Base-by-base conservation (phyloP, 805 yeast genomes). In the Lipomyces orientalis region DNA sequence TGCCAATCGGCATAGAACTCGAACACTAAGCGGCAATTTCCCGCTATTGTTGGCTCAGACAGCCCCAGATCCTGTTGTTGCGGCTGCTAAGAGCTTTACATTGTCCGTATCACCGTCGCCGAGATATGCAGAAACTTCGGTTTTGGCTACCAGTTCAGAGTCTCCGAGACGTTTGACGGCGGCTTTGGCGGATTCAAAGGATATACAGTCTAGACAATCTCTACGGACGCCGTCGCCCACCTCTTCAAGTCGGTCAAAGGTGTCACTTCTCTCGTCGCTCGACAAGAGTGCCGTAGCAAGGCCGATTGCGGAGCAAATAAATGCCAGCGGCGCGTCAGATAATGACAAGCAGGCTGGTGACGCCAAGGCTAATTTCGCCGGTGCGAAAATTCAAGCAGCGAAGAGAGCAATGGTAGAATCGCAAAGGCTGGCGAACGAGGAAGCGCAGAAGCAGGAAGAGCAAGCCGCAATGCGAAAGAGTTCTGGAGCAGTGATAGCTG, bases 161-260 rank as follows among this genome's bases (percentile, higher is more conserved):
- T 43, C 49, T n/a, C 49, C 49, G 19, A 43, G 49, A n/a, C 16
- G 49, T 16, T 3, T 43, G 16, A 2, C 10, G n/a, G 16, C 49
- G 49, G 16, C 49, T 19, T 8, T 8, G 49, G 22, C 49, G 8
- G 49, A 43, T 43, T 12, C n/a, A 25, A 54, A n/a, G 19, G 14
- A 37, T 4, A 19, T 33, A 10, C 37, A 25, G 4, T 54, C 58
- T 10, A 14, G 19, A 8, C n/a, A 16, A 9, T 7, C 37, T 22
- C 10, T 54, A 16, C 59, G 59, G 39, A 6, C 59, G 16, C 7
- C 19, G 16, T 56, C 59, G n/a, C 59, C 59, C 14, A n/a, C 43
- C 8, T 22, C 59, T 14, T 56, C 59, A 14, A 16, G 10, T 25
- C 59, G 39, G 14, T 56, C 59, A 22, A 9, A 19, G 6, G 59